phyloP scores from a whole-genome alignment of 495 filamentous ascomycete genomes.

The Apiosordaria backusii region DNA sequence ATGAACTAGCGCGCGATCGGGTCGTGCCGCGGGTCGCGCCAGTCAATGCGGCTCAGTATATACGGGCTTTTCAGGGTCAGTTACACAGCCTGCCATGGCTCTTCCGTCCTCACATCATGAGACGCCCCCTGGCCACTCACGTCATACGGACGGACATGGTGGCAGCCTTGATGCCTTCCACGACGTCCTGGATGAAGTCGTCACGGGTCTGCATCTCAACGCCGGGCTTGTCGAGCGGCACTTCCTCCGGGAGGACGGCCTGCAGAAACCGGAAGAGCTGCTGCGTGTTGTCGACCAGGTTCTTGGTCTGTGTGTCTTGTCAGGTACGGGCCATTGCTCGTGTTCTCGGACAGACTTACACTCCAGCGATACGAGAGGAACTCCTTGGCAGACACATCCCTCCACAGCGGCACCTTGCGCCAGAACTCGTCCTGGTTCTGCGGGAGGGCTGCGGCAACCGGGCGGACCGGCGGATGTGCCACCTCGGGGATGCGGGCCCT shows the following conservation, averaged over 20 bases:
- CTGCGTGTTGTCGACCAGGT: constrained; percentile 22
- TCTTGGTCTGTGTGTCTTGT: too few species aligned
- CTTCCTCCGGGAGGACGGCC: constrained; percentile 41
- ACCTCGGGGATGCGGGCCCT: background rate
- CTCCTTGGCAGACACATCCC: constrained; percentile 39
- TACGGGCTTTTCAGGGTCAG: constrained; percentile 55
- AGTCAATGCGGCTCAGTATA: constrained; percentile 51
- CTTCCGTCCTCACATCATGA: too few species aligned
- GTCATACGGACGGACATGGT: constrained; percentile 54
- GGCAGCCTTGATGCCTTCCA: constrained; percentile 43
- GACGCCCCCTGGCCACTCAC: constrained; percentile 28
- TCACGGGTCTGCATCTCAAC: constrained; percentile 41
- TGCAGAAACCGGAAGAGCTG: constrained; percentile 43
- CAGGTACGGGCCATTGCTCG: too few species aligned
- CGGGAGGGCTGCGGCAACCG: constrained; percentile 10
- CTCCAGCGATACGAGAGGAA: constrained; percentile 47
- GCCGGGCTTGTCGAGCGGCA: constrained; percentile 35
- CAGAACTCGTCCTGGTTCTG: constrained; percentile 36
- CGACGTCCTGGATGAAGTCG: constrained; percentile 51
- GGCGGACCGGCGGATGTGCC: too few species aligned
- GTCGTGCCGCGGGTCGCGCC: constrained; percentile 52
- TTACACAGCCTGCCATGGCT: too few species aligned
- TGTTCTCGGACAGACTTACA: constrained; percentile 40
- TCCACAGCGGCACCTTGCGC: constrained; percentile 44
- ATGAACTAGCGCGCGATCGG: constrained; percentile 54